These are phyloP conservation scores for Cardiospermum halicacabum DNA, from an alignment of 345 rosid species.

Conservation along the genomic window DNA sequence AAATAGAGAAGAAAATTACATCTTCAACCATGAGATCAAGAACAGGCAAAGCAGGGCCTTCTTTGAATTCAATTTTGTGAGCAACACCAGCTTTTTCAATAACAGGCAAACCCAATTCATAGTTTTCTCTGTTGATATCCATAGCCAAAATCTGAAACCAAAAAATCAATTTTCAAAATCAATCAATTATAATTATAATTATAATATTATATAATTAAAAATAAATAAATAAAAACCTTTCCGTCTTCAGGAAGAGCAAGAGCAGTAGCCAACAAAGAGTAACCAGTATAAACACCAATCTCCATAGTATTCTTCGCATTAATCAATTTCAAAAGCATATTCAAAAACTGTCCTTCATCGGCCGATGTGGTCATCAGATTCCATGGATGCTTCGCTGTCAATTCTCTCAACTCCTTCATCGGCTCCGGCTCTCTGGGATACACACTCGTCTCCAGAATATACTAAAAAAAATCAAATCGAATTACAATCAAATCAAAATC, in stretches of 20 bases:
- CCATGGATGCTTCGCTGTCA: constrained; percentile 52
- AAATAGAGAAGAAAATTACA: no score
- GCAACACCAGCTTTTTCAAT: constrained; percentile 93
- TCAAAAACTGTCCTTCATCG: constrained; percentile 68
- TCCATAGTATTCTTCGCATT: constrained; percentile 64
- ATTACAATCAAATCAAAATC: background rate
- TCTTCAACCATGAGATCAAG: constrained; percentile 77
- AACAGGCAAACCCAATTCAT: constrained; percentile 81
- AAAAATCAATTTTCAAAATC: no score
- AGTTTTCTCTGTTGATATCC: constrained; percentile 90
- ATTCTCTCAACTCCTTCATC: constrained; percentile 58
- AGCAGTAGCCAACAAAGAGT: constrained; percentile 83
- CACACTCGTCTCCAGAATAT: constrained; percentile 63
- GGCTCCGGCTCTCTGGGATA: constrained; percentile 60
- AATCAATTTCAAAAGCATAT: constrained; percentile 46
- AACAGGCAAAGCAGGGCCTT: constrained; percentile 97
- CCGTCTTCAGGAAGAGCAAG: constrained; percentile 73
- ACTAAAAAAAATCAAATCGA: constrained; percentile 40
- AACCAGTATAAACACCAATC: constrained; percentile 79
- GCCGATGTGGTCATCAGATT: constrained; percentile 56
- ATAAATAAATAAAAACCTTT: no score
- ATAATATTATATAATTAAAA: no score
- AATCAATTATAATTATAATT: no score
- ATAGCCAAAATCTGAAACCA: constrained; percentile 76
- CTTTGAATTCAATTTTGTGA: constrained; percentile 89